phyloP scores from a whole-genome alignment of 345 rosid genomes.

The Barbarea vulgaris region DNA sequence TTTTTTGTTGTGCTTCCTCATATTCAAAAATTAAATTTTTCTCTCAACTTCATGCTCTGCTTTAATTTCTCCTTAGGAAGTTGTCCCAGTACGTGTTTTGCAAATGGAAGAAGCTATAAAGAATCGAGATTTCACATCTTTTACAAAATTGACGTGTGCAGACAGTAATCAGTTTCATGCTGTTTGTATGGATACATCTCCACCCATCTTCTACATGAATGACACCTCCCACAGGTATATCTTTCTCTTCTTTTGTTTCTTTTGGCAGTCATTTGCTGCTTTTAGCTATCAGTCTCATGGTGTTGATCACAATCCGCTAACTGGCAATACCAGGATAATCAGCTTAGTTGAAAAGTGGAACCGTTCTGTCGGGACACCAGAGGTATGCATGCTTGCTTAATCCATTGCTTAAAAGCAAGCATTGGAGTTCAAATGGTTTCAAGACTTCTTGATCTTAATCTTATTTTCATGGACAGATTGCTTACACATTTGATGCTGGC shows the following conservation, averaged over 20 bases:
- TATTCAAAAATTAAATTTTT: background rate
- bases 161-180: conserved; percentile 99
- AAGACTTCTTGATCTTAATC: background rate
- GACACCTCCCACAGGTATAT: conserved; percentile 92
- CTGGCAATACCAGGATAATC: conserved; percentile 64
- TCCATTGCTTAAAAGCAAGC: conserved; percentile 8
- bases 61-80: conserved; percentile 52
- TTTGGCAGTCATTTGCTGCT: background rate
- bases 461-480: conserved; percentile 56
- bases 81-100: conserved; percentile 75
- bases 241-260: background rate
- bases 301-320: conserved; percentile 1
- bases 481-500: conserved; percentile 97
- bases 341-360: conserved; percentile 90
- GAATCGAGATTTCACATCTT: conserved; percentile 70
- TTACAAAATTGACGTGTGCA: conserved; percentile 75
- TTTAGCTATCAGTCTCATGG: conserved; percentile 9
- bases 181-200: conserved; percentile 86
- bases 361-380: conserved; percentile 65
- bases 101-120: conserved; percentile 90
- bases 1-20: background rate
- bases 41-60: background rate
- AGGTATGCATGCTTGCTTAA: conserved; percentile 50
- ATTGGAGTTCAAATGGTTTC: background rate
- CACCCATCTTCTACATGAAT: conserved; percentile 98